Base-by-base conservation (phyloP, 2,329 filamentous ascomycete genomes). In the Aureobasidium sp. region DNA sequence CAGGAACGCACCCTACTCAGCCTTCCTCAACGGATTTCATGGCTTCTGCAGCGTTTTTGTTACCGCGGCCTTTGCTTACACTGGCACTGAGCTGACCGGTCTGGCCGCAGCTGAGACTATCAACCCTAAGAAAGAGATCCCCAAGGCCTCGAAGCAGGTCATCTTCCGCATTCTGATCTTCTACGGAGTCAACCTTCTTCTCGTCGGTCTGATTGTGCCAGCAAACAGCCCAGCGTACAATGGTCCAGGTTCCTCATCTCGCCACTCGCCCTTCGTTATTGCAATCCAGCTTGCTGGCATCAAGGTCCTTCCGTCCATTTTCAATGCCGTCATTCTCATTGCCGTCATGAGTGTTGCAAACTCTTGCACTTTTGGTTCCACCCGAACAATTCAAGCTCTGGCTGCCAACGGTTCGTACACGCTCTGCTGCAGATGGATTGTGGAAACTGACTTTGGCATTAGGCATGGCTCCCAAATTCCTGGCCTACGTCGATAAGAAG, bases 401-500 rank as follows among this genome's bases (percentile, higher is more conserved):
- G 64, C 65, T 22, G 49, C 45, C 22, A 64, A 65, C 47, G 83
- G 76, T 27, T 83, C 86, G 65, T 81, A n/a, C 22, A 41, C 15
- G 11, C 1, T 12, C 6, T 17, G 22, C 3, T 20, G 9, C 4
- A 14, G 5, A 25, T 11, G 15, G 44, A 8, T 6, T 15, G 5
- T 17, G 1, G 0, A 56, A 14, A 31, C 52, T 56, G 17, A 56
- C 37, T 14, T 31, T 5, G 14, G 34, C 6, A 31, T 60, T 51
- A 59, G 83, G 86, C 62, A 90, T 94, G 71, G 91, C 90, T 0
- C 91, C 91, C n/a, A 81, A 78, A 64, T 80, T 91, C 67, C 79
- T 96, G 37, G 84, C 84, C 55, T 95, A 95, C 73, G 85, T 96
- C 66, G 91, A 96, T 75, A 86, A 87, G 57, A 84, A 87, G 66